phyloP scores from a whole-genome alignment of 805 yeast species.

The Lachancea quebecensis region DNA sequence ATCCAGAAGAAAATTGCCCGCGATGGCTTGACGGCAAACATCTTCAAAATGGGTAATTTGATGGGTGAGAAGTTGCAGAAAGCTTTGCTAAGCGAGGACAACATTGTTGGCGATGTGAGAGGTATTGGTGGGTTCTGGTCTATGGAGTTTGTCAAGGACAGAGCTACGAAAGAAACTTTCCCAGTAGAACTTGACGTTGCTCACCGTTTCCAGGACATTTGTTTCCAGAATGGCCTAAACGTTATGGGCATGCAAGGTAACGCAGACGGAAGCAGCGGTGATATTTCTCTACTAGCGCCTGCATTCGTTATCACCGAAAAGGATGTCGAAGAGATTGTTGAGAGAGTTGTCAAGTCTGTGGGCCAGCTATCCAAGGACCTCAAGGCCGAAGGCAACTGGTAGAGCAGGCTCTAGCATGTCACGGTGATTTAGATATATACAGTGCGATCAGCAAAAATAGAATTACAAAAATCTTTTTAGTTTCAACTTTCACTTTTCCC shows the following conservation, averaged over 20 bases:
- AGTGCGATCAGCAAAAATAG: neutral
- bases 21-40: slow-evolving; percentile 36
- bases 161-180: slow-evolving; percentile 43
- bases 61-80: slow-evolving; percentile 35
- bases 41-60: slow-evolving; percentile 37
- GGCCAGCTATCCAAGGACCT: slow-evolving; percentile 26
- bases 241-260: slow-evolving; percentile 44
- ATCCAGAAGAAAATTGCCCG: slow-evolving; percentile 37
- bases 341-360: slow-evolving; percentile 36
- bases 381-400: slow-evolving; percentile 15
- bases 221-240: slow-evolving; percentile 41
- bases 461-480: neutral
- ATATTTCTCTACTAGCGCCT: slow-evolving; percentile 44
- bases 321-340: slow-evolving; percentile 38
- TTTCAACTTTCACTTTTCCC: too few relatives aligned
- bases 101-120: slow-evolving; percentile 51
- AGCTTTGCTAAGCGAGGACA: slow-evolving; percentile 28
- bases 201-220: slow-evolving; percentile 28
- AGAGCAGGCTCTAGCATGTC: slow-evolving; percentile 3
- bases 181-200: slow-evolving; percentile 34
- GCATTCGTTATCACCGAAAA: slow-evolving; percentile 38
- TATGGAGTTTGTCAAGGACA: slow-evolving; percentile 49
- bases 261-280: slow-evolving; percentile 35
- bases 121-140: slow-evolving; percentile 59
- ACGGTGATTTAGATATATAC: neutral